Evolutionary conservation across 805 yeast species (phyloP), one percentile per base, ranked within the genome.

Genomic region (Candida corydali): DNA sequence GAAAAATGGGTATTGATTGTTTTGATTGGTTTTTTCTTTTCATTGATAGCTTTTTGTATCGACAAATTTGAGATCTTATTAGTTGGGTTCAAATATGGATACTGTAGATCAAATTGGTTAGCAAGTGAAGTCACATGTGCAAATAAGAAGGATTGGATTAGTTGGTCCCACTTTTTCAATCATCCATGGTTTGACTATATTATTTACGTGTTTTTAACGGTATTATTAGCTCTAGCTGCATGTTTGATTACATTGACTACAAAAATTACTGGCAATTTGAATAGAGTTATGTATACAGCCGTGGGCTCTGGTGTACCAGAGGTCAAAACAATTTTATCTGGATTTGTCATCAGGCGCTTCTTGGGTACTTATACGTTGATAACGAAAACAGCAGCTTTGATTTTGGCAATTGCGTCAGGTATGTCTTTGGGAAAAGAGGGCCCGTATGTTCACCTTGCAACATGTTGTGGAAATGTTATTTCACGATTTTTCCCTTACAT

Each of bases 221-320:
- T 72, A 6, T 6, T 53, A 0, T 49, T 76, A 26, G 78, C 82
- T 1, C 50, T 50, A 15, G 34, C 65, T 10, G 66, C 81, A 3
- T 75, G 71, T 14, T 24, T 54, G 5, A 49, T 73, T 12, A 74
- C 80, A 0, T 57, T 75, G 18, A 49, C 71, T 10, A 73, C 78
- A 1, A 72, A 66, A 41, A 64, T 65, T 4, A 55, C 59, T 41
- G 11, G 12, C 4, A 26, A n/a, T 9, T 64, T 65, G 5, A 55
- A 58, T 2, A 47, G 54, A 29, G 41, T 43, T 3, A 49, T 75
- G 49, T 76, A 74, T 47, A 63, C 78, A 9, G 80, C 78, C 0
- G 69, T 70, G 20, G 82, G 82, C 3, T 71, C 78, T 12, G 82
- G 82, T 4, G 81, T 76, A 2, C 80, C 81, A 1, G 81, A 76